phyloP scores from a whole-genome alignment of 306 rosid species.

The Ammopiptanthus mongolicus region DNA sequence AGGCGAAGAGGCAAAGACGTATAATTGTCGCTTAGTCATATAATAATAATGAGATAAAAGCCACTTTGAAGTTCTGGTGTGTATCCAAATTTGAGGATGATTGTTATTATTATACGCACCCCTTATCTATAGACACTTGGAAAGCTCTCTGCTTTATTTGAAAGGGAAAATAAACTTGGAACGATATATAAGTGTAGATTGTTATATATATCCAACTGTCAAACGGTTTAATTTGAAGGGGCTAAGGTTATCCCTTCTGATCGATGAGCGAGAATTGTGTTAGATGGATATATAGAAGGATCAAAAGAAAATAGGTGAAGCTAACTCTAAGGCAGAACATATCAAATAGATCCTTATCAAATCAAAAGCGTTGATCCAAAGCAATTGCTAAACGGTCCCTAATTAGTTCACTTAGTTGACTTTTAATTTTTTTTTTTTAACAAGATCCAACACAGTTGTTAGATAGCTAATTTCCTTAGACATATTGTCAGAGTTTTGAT shows the following conservation, averaged over 20 bases:
- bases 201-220: background rate
- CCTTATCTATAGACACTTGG: background rate
- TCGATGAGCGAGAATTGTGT: background rate
- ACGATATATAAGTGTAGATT: background rate
- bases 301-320: background rate
- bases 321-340: background rate
- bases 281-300: background rate
- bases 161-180: background rate
- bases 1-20: background rate
- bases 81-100: background rate
- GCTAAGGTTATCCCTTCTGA: background rate
- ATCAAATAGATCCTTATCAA: background rate
- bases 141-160: background rate
- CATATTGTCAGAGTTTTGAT: no score
- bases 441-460: no score
- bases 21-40: conserved; percentile 5
- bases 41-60: background rate
- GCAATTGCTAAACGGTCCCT: no score
- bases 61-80: background rate
- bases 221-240: background rate
- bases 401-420: no score
- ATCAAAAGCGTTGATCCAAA: background rate
- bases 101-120: background rate
- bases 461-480: no score
- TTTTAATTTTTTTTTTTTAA: no score